A percentile compares a stretch with the other conserved stretches of the same genome.
These are phyloP conservation scores for Gillenia trifoliata DNA, from an alignment of 306 rosid species.

Conservation along the genomic window DNA sequence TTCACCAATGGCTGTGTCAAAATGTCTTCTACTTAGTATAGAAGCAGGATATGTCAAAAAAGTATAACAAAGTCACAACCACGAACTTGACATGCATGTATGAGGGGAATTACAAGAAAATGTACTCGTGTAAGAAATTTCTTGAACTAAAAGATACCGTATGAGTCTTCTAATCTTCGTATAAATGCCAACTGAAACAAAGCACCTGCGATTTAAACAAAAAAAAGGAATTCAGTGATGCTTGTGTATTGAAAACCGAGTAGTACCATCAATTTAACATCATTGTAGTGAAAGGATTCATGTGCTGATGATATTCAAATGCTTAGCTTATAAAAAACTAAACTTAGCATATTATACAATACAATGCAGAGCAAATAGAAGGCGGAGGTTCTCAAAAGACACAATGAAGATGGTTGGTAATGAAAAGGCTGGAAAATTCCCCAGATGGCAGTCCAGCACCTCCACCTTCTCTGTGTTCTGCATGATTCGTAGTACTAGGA, in stretches of 20 bases:
- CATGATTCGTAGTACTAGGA: not conserved
- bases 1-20: not conserved
- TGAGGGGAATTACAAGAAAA: not conserved
- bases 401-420: not conserved
- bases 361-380: too few species aligned
- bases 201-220: constrained; percentile 60
- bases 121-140: not conserved
- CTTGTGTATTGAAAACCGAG: not conserved
- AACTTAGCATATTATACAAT: not conserved
- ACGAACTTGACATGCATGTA: not conserved
- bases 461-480: not conserved
- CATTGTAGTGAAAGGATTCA: not conserved
- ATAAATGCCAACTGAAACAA: constrained; percentile 86
- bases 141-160: constrained; percentile 39
- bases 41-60: not conserved
- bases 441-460: not conserved
- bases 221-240: not conserved
- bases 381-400: not conserved
- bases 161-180: constrained; percentile 77
- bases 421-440: not conserved
- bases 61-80: not conserved
- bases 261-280: not conserved
- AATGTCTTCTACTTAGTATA: not conserved
- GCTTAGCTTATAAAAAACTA: not conserved
- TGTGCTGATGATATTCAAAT: not conserved